Percentiles rank a stretch among this genome's conserved stretches.
These are phyloP conservation scores for Starmerella roubikii DNA, from an alignment of 805 yeast genomes.

Conservation along the genomic window DNA sequence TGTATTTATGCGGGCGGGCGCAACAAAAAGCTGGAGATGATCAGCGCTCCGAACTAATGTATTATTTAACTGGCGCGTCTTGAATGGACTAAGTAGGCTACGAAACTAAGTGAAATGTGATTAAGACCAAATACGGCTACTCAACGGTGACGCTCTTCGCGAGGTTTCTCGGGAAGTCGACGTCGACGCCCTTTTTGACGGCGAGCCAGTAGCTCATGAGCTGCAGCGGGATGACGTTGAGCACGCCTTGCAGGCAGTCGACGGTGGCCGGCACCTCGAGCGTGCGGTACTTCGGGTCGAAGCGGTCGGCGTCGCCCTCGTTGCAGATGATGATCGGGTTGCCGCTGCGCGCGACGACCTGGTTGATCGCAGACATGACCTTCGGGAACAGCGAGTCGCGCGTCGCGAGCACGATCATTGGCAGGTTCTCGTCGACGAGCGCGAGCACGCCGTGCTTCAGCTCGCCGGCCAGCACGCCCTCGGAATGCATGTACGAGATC, in stretches of 20 bases:
- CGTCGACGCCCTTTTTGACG: constrained; percentile 85
- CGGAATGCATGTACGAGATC: constrained; percentile 97
- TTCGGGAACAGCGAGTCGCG: constrained; percentile 93
- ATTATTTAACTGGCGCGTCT: background rate
- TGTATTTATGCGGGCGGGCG: constrained; percentile 90
- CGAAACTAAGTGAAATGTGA: too few relatives aligned
- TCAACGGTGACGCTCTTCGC: constrained; percentile 98
- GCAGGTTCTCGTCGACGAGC: constrained; percentile 82
- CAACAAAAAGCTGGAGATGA: constrained; percentile 84
- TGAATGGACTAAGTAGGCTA: background rate
- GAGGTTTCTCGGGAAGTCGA: constrained; percentile 96
- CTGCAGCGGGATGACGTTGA: constrained; percentile 89
- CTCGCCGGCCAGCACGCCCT: constrained; percentile 98
- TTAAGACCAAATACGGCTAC: too few relatives aligned
- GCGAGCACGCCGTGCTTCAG: constrained; percentile 97
- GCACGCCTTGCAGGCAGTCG: constrained; percentile 92
- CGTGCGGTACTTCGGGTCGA: constrained; percentile 32
- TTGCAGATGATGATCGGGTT: constrained; percentile 88
- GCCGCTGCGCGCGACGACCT: constrained; percentile 94
- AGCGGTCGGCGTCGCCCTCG: constrained; percentile 47
- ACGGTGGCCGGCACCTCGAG: constrained; percentile 90
- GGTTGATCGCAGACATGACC: constrained; percentile 88
- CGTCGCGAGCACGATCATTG: constrained; percentile 92
- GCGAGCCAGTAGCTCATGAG: constrained; percentile 96
- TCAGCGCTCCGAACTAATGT: constrained; percentile 29